Evolutionary conservation across 805 yeast genomes (phyloP).

Genomic region (Candida silvicultrix): DNA sequence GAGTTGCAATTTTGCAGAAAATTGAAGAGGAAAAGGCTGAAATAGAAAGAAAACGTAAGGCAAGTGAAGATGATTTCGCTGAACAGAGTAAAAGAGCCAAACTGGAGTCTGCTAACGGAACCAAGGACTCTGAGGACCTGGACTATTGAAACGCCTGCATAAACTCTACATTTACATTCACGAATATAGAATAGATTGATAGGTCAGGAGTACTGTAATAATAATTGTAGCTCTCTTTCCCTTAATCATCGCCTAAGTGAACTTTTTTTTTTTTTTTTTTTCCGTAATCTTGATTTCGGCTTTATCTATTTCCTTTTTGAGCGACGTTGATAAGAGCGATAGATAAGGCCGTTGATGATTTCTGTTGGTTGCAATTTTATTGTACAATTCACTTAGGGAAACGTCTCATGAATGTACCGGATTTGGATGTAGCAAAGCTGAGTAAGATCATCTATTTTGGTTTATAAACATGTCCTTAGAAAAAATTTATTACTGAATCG

Average conservation of each 20-base stretch:
- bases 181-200: too few species aligned
- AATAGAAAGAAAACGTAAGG: constrained; percentile 15
- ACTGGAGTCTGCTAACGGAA: constrained; percentile 3
- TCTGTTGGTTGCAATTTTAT: background rate
- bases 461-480: too few species aligned
- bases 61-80: constrained; percentile 13
- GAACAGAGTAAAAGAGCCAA: constrained; percentile 13
- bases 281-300: background rate
- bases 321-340: background rate
- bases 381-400: too few species aligned
- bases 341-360: background rate
- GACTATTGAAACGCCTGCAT: too few species aligned
- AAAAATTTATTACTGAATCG: too few species aligned
- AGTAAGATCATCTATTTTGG: too few species aligned
- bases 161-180: too few species aligned
- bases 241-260: background rate
- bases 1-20: constrained; percentile 11
- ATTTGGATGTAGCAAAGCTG: too few species aligned
- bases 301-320: background rate
- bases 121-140: constrained; percentile 6
- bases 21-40: constrained; percentile 4
- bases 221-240: too few species aligned
- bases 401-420: too few species aligned
- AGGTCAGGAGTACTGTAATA: too few species aligned
- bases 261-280: too few species aligned